Evolutionary conservation across 2,329 filamentous ascomycete species (phyloP), one percentile per base, ranked within the genome.

Genomic region (Metarhizium anisopliae): DNA sequence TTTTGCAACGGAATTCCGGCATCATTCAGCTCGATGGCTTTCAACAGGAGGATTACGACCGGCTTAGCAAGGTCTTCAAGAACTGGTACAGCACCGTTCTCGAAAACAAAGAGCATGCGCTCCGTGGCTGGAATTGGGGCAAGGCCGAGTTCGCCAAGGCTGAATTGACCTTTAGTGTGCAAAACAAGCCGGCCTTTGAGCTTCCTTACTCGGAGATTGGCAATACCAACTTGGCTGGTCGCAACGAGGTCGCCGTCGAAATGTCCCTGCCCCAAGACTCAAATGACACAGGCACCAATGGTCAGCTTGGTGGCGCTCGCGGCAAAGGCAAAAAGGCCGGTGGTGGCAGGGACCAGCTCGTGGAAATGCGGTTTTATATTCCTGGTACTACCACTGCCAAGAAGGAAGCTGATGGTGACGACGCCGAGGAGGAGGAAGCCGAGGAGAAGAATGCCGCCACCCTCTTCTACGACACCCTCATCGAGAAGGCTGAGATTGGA

Each of bases 311-410:
- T 32, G 89, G 89, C 66, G 87, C 85, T 65, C 81, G 78, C 63
- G 85, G 79, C 56, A 87, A 89, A 64, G 92, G 93, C 59, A 92
- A 89, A 69, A 97, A 96, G 74, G 88, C 91, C 32, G 89, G 89
- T 4, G 92, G 90, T 18, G 91, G 90, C 29, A 84, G 85, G 58
- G 94, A 99, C 66, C 93, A 99, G 74, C 80, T 99, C 50, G 92
- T 96, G 18, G 94, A 99, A 76, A 96, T 99, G 90, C 86, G 94
- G 59, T 96, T 99, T 77, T 99, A 99, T 73, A 95, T 99, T 51
- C 94, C 94, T 1, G 94, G 94, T 52, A 90, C 88, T 6, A 89
- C 89, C 18, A 89, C 90, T 68, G 87, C 87, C 66, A 86, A 87
- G 68, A 66, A 69, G 16, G 72, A 74, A 55, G 88, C 88, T 54